Percentiles rank a stretch among this genome's conserved stretches.
These are phyloP conservation scores for Lecanosticta acicola DNA, from an alignment of 2,329 filamentous ascomycete genomes.

Conservation along the genomic window DNA sequence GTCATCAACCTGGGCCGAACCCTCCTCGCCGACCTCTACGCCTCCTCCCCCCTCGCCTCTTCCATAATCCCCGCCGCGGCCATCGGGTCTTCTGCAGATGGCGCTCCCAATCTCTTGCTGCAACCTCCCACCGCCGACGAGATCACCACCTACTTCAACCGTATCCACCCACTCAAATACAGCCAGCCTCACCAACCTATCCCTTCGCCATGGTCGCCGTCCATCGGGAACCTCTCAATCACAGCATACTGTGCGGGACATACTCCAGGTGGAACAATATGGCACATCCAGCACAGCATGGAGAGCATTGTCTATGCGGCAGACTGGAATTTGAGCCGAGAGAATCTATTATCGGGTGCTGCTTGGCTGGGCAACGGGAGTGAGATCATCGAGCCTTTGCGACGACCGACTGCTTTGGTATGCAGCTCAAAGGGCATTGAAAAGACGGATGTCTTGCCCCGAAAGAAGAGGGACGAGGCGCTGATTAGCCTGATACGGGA, in stretches of 20 bases:
- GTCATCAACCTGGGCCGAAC: conserved; percentile 91
- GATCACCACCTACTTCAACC: conserved; percentile 84
- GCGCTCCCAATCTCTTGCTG: conserved; percentile 54
- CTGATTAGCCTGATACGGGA: conserved; percentile 75
- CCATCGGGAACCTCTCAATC: conserved; percentile 83
- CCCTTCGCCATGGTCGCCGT: conserved; percentile 79
- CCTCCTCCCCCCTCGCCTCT: conserved; percentile 79
- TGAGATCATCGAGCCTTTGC: conserved; percentile 91
- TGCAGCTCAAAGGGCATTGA: conserved; percentile 82
- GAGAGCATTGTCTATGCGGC: conserved; percentile 97
- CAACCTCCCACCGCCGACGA: conserved; percentile 76
- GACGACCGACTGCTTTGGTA: conserved; percentile 87
- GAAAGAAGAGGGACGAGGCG: conserved; percentile 77
- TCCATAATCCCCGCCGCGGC: conserved; percentile 71
- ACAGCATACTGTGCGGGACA: conserved; percentile 97
- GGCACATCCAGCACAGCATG: conserved; percentile 94
- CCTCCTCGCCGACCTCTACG: conserved; percentile 84
- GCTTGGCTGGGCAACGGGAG: conserved; percentile 86
- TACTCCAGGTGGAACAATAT: conserved; percentile 93
- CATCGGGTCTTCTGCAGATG: conserved; percentile 39
- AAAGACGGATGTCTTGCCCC: conserved; percentile 56
- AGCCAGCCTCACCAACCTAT: conserved; percentile 91
- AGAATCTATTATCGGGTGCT: conserved; percentile 89
- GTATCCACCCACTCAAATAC: conserved; percentile 90
- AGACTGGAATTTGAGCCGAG: conserved; percentile 96